A percentile compares a stretch with the other conserved stretches of the same genome.
Evolutionary conservation across 805 yeast species (phyloP).

Genomic region (Candida chauliodis): DNA sequence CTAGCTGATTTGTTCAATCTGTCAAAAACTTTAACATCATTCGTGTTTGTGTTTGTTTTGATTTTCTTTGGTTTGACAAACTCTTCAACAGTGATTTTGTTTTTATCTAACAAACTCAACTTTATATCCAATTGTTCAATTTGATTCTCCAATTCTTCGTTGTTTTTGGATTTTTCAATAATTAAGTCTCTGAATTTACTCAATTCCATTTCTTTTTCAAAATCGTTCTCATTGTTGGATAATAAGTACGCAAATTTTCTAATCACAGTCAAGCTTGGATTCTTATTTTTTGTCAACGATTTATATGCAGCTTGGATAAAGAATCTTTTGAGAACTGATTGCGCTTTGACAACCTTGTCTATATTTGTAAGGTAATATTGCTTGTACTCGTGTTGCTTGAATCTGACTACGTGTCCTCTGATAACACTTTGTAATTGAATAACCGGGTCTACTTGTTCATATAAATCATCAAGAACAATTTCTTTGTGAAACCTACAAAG

Average conservation of each 20-base stretch:
- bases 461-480: conserved; percentile 49
- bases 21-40: conserved; percentile 22
- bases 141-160: conserved; percentile 68
- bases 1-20: conserved; percentile 39
- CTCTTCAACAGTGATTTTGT: conserved; percentile 75
- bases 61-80: conserved; percentile 44
- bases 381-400: conserved; percentile 24
- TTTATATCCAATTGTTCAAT: conserved; percentile 77
- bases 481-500: conserved; percentile 56
- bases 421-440: conserved; percentile 50
- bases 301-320: conserved; percentile 71
- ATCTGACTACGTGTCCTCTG: conserved; percentile 48
- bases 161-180: conserved; percentile 62
- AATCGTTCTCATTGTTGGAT: conserved; percentile 69
- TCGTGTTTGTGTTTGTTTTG: conserved; percentile 19
- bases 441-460: conserved; percentile 38
- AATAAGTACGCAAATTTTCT: conserved; percentile 72
- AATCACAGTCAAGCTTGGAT: conserved; percentile 77
- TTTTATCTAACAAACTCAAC: conserved; percentile 71
- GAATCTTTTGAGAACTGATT: conserved; percentile 66
- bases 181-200: conserved; percentile 67
- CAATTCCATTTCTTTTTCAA: conserved; percentile 68
- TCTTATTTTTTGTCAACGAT: conserved; percentile 60
- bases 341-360: conserved; percentile 65
- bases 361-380: conserved; percentile 53